Base-by-base conservation (phyloP, 805 yeast species). In the Tetrapisispora taiwanensis region DNA sequence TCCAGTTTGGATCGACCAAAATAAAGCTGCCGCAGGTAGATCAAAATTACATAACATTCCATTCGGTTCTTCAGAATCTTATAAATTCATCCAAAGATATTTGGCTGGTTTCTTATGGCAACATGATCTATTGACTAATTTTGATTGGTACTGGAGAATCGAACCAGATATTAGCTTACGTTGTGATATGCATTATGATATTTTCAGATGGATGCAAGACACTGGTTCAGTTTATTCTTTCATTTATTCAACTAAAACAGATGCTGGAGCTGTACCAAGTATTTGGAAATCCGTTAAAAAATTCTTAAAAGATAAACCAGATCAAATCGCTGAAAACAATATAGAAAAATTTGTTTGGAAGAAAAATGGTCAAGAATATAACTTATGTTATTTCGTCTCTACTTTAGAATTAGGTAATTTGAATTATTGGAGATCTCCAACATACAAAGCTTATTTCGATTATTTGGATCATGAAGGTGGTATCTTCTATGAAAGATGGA, bases 131-230 rank as follows among this genome's bases (percentile, higher is more conserved):
- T 57, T 87, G 63, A 66, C 70, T 47, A 75, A 78, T 22, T 88
- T 81, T 72, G 84, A 81, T 56, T 87, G 82, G 75, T 86, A 85
- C 71, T 88, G 95, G 96, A 79, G 95, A 64, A 89, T 88, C 31
- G 96, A 88, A 66, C 95, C 95, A 13, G 81, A 76, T 52, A 77
- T 81, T 53, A 74, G 76, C 59, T 72, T 84, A 50, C 76, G 67
- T 64, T 87, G 95, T 68, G 86, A 85, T 60, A 69, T 88, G 46
- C 78, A 79, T 54, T 82, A 82, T 62, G 95, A 86, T 59, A 67
- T 84, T 12, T 86, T 86, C 74, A 74, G 78, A 65, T 84, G 71
- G 67, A 84, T 86, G 95, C 76, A 76, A 53, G 86, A 80, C 58
- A 76, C 82, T 60, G 70, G 75, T 46, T 77, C 82, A 67, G 74